Base-by-base conservation (phyloP, 2,329 filamentous ascomycete genomes). In the Phaeosphaeriaceae sp. region DNA sequence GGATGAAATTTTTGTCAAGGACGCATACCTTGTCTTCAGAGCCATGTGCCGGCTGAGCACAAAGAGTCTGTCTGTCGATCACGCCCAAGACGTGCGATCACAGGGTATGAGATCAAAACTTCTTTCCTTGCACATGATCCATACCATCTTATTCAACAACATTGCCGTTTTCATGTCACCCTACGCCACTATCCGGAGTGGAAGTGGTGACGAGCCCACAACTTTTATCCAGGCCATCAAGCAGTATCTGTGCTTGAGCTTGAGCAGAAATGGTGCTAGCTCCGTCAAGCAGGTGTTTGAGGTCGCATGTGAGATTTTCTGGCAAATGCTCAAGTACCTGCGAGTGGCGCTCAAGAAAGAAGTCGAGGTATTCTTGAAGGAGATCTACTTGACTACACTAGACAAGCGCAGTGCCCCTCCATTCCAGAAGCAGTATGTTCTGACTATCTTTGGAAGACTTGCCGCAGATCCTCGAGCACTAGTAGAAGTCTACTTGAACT, bases 91-190 rank as follows among this genome's bases (percentile, higher is more conserved):
- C 72, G 82, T 97, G 52, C 93, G 93, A 56, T 94, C 94, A 19
- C 94, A 97, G 73, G 92, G 94, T 40, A 99, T 99, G 94, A 90
- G 95, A 60, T 97, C 94, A 2, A 99, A 99, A 79, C 85, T 99
- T 52, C 88, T 99, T 62, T 97, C 95, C 17, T 86, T 99, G 56
- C 94, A 99, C 77, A 89, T 98, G 61, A 95, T 99, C 64, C 94
- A 97, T 74, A 97, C 93, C 43, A 88, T 97, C 56, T 86, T 99
- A 49, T 97, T 97, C 82, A 98, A 97, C 80, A 92, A 98, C 79
- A 91, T 94, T 64, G 80, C 87, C 59, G 91, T 97, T 63, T 98
- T 99, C 79, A 92, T 91, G 43, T 97, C 94, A 49, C 94, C 94
- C 0, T 83, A 94, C 61, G 94, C 94, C 77, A 97, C 92, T 43